Percentiles rank a stretch among this genome's conserved stretches.
phyloP scores from a whole-genome alignment of 495 filamentous ascomycete genomes.

The Aspergillus panamensis region DNA sequence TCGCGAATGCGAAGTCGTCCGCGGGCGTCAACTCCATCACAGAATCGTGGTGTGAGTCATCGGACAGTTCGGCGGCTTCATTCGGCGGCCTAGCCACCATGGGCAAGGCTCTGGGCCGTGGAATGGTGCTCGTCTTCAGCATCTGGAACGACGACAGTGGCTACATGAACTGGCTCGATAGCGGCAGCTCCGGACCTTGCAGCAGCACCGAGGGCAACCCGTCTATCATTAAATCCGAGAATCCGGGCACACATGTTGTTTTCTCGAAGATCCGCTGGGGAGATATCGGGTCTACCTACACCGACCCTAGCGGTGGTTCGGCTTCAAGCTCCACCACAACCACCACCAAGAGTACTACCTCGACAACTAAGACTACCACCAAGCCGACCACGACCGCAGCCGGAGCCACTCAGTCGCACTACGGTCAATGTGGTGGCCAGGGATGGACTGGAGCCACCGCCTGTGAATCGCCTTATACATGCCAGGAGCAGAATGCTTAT shows the following conservation, averaged over 20 bases:
- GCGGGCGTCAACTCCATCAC: not conserved
- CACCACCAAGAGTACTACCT: not conserved
- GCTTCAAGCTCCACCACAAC: not conserved
- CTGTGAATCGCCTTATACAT: slow-evolving; percentile 3
- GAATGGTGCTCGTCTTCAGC: slow-evolving; percentile 61
- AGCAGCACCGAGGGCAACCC: slow-evolving; percentile 24
- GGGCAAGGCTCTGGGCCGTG: slow-evolving; percentile 36
- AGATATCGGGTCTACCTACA: slow-evolving; percentile 7
- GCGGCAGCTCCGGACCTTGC: slow-evolving; percentile 54
- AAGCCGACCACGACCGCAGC: not conserved
- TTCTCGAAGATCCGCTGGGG: slow-evolving; percentile 11
- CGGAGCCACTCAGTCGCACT: slow-evolving; percentile 1
- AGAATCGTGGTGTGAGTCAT: not conserved
- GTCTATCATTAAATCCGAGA: not conserved
- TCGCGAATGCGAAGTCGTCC: slow-evolving; percentile 2
- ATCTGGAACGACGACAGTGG: slow-evolving; percentile 58
- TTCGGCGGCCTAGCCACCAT: slow-evolving; percentile 2
- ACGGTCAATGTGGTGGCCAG: slow-evolving; percentile 8
- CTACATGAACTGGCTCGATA: slow-evolving; percentile 62
- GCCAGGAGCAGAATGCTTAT: slow-evolving; percentile 5
- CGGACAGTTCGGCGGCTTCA: not conserved
- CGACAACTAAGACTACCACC: not conserved
- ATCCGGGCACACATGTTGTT: slow-evolving; percentile 2
- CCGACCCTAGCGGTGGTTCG: not conserved
- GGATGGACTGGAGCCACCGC: not conserved